phyloP scores from a whole-genome alignment of 2,329 filamentous ascomycete species.

The Colletotrichum abscissum region DNA sequence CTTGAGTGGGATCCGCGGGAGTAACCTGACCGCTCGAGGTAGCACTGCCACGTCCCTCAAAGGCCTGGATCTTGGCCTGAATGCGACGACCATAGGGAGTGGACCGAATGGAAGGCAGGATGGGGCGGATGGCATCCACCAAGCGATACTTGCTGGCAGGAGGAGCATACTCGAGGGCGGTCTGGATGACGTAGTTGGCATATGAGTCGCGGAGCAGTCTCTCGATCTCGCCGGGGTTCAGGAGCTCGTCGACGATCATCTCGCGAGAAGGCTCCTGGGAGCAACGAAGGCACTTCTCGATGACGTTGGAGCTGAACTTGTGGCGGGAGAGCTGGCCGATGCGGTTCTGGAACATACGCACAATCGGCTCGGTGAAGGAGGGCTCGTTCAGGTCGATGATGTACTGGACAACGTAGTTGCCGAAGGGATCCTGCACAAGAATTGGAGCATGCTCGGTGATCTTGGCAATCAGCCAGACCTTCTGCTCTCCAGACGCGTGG shows the following conservation, averaged over 20 bases:
- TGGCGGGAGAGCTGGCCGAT: constrained; percentile 84
- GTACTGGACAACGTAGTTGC: constrained; percentile 99
- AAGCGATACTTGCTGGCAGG: constrained; percentile 78
- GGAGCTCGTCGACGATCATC: constrained; percentile 86
- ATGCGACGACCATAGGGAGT: constrained; percentile 96
- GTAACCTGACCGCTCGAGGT: constrained; percentile 62
- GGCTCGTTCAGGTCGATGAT: constrained; percentile 94
- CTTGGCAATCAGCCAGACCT: constrained; percentile 83
- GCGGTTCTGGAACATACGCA: constrained; percentile 80
- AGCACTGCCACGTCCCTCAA: constrained; percentile 60
- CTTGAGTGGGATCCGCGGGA: constrained; percentile 63
- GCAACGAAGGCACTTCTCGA: constrained; percentile 95
- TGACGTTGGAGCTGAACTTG: constrained; percentile 99
- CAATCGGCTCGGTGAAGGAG: constrained; percentile 88
- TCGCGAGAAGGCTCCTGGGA: constrained; percentile 80
- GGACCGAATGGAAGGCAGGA: constrained; percentile 85
- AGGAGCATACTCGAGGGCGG: constrained; percentile 88
- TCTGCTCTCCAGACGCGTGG: constrained; percentile 91
- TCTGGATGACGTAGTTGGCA: constrained; percentile 98
- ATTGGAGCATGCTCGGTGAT: constrained; percentile 91
- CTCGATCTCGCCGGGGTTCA: constrained; percentile 80
- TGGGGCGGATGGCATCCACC: constrained; percentile 86
- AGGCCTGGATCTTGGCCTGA: constrained; percentile 82
- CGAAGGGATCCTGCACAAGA: constrained; percentile 95
- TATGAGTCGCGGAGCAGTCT: constrained; percentile 91